These are phyloP conservation scores for Penicillium sp. DNA, from an alignment of 2,329 filamentous ascomycete species.

Conservation along the genomic window DNA sequence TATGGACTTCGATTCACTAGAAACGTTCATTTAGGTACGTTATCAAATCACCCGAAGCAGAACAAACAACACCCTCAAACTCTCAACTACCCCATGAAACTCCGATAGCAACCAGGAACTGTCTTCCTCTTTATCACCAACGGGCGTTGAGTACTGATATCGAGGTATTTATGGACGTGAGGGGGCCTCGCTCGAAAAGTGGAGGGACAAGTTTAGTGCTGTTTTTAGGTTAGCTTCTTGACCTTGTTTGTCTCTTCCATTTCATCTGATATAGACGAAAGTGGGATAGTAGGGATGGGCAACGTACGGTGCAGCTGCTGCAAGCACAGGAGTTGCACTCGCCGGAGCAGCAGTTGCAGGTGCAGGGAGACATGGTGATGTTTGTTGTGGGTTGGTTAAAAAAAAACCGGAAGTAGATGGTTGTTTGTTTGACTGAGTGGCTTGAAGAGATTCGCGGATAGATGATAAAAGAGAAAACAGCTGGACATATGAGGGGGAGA, in stretches of 20 bases:
- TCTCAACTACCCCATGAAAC: background rate
- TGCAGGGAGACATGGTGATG: conserved; percentile 47
- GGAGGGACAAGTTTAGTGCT: conserved; percentile 10
- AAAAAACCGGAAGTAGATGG: conserved; percentile 2
- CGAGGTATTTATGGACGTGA: conserved; percentile 12
- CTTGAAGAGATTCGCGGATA: conserved; percentile 3
- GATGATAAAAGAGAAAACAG: background rate
- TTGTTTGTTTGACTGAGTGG: conserved; percentile 5
- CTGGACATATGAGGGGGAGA: background rate
- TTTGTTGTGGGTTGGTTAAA: conserved; percentile 14
- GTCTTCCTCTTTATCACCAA: background rate
- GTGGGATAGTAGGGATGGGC: background rate
- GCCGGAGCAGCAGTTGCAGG: conserved; percentile 48
- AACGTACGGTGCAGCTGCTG: conserved; percentile 41
- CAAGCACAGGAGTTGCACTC: conserved; percentile 48
- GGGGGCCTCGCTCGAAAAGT: conserved; percentile 5
- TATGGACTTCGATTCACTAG: background rate
- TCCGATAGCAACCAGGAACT: background rate
- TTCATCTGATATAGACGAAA: no score
- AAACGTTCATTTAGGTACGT: background rate
- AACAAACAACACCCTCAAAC: conserved; percentile 1
- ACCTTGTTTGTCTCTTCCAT: background rate
- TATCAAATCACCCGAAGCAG: background rate
- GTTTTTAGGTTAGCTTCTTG: background rate
- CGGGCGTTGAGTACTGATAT: conserved; percentile 9